A percentile compares a stretch with the other conserved stretches of the same genome.
phyloP scores from a whole-genome alignment of 306 rosid species.

The Elaeagnus macrophylla region DNA sequence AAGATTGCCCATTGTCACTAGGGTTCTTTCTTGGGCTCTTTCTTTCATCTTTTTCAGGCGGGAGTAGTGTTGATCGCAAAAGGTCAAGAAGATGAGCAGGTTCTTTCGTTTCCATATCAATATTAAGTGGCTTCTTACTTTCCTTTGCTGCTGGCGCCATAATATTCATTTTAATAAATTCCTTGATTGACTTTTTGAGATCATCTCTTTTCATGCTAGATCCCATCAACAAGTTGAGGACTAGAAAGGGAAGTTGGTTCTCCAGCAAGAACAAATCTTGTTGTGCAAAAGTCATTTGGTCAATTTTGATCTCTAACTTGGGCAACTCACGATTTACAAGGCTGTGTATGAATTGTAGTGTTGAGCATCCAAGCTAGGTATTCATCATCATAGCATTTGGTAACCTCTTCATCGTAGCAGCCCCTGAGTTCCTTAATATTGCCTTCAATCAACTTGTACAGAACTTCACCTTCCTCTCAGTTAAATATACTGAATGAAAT shows the following conservation, averaged over 20 bases:
- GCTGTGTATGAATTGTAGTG: not conserved
- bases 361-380: constrained; percentile 8
- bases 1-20: too few species aligned
- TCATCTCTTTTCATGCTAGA: too few species aligned
- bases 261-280: constrained; percentile 25
- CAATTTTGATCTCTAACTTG: not conserved
- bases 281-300: not conserved
- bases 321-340: accelerated
- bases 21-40: too few species aligned
- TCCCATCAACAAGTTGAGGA: constrained; percentile 3
- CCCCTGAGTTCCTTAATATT: not conserved
- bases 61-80: not conserved
- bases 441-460: not conserved
- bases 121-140: not conserved
- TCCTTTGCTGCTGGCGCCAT: not conserved
- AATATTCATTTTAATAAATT: not conserved
- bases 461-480: too few species aligned
- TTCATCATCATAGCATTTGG: not conserved
- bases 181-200: not conserved
- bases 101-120: not conserved
- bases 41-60: too few species aligned
- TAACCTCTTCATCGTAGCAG: constrained; percentile 4
- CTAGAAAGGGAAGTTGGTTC: constrained; percentile 20
- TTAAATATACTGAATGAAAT: too few species aligned
- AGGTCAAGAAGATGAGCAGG: constrained; percentile 15